Conservation (phyloP, 495 filamentous ascomycete species). For the Oidiodendron maius region DNA sequence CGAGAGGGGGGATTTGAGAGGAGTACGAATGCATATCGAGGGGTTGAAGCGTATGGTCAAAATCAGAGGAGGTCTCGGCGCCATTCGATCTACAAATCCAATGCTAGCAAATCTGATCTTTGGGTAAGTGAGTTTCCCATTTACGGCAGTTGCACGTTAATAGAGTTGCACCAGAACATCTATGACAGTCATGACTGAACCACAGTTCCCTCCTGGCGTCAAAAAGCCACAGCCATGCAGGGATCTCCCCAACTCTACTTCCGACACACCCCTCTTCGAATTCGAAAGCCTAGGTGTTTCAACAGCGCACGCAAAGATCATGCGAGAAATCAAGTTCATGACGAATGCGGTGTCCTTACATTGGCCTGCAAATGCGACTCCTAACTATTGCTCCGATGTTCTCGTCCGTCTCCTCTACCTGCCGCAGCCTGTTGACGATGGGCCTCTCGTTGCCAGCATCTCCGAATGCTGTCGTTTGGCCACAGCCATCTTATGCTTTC, state of each 20-base stretch:
- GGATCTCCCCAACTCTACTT: background rate
- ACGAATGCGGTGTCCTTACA: too few relatives aligned
- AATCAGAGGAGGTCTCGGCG: conserved; percentile 10
- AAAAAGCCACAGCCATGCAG: conserved; percentile 6
- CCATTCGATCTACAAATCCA: conserved; percentile 9
- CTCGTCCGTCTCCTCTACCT: too few relatives aligned
- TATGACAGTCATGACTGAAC: conserved; percentile 3
- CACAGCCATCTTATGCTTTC: conserved; percentile 7
- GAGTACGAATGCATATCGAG: conserved; percentile 22
- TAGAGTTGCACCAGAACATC: conserved; percentile 3
- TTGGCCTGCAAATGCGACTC: too few relatives aligned
- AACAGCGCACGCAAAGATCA: too few relatives aligned
- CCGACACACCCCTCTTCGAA: background rate
- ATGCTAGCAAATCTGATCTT: background rate
- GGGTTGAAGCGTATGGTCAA: conserved; percentile 18
- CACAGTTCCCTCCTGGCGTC: conserved; percentile 1
- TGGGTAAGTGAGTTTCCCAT: conserved; percentile 6
- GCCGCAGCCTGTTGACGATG: too few relatives aligned
- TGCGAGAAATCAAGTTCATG: too few relatives aligned
- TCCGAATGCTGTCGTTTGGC: conserved; percentile 7
- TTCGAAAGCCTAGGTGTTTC: background rate
- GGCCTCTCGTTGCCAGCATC: too few relatives aligned
- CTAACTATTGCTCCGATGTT: too few relatives aligned
- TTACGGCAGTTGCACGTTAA: background rate
- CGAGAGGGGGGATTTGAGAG: conserved; percentile 16